These are phyloP conservation scores for Rhodamnia argentea DNA, from an alignment of 345 rosid species.

Conservation along the genomic window DNA sequence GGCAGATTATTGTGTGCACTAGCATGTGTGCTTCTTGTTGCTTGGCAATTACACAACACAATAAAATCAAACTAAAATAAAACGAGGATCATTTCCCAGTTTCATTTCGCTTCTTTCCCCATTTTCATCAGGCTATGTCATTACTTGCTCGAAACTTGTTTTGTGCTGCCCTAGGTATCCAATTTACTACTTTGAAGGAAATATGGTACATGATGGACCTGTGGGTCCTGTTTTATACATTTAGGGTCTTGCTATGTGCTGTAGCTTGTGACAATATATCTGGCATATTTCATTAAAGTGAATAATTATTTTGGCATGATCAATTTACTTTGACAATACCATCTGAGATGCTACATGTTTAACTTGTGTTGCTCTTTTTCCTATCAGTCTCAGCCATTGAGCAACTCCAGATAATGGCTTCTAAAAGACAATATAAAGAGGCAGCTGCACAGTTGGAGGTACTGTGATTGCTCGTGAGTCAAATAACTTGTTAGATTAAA, in stretches of 20 bases:
- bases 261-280: neutral
- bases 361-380: neutral
- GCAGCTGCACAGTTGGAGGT: conserved; percentile 99
- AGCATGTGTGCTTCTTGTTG: neutral
- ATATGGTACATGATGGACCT: neutral
- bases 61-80: neutral
- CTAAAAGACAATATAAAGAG: conserved; percentile 93
- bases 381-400: conserved; percentile 90
- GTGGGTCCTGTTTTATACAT: neutral
- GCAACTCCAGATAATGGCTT: conserved; percentile 98
- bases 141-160: neutral
- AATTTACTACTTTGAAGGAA: neutral
- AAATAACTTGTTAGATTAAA: neutral
- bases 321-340: neutral
- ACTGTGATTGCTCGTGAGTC: neutral
- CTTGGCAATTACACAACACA: neutral
- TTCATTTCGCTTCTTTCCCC: neutral
- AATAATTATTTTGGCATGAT: neutral
- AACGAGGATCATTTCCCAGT: neutral
- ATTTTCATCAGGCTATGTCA: neutral
- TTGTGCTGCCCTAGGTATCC: neutral
- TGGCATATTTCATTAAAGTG: neutral
- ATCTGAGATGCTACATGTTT: neutral
- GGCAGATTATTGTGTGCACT: neutral
- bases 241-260: neutral